Evolutionary conservation across 352 stramenopile genomes (phyloP).

Genomic region (Globisporangium camurandrum): DNA sequence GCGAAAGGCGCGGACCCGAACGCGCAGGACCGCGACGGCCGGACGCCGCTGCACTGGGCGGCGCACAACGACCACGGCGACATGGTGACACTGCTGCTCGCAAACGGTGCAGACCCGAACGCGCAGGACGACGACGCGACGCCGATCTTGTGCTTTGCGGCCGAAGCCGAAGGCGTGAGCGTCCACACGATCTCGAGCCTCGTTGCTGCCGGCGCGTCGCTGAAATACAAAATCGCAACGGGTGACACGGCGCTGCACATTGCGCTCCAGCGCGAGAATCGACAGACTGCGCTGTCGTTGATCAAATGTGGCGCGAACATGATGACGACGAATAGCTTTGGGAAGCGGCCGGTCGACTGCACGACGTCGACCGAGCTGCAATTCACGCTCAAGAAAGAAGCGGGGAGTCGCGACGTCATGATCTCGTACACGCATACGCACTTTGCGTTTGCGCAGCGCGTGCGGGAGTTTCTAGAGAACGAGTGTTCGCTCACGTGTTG

Average conservation of each 20-base stretch:
- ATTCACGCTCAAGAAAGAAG: conserved; percentile 70
- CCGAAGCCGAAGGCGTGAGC: conserved; percentile 49
- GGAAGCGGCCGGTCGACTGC: conserved; percentile 68
- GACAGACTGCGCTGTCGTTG: conserved; percentile 51
- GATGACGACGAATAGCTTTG: conserved; percentile 50
- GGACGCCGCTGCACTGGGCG: conserved; percentile 72
- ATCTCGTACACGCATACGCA: conserved; percentile 78
- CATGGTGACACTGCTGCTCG: conserved; percentile 44
- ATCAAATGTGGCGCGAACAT: conserved; percentile 70
- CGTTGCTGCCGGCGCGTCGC: conserved; percentile 28
- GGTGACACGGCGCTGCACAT: conserved; percentile 74
- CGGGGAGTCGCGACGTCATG: conserved; percentile 69
- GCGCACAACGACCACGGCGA: conserved; percentile 54
- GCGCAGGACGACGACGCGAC: conserved; percentile 34
- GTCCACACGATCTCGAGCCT: conserved; percentile 35
- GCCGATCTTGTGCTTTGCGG: conserved; percentile 57
- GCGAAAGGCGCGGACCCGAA: conserved; percentile 41
- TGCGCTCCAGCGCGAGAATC: conserved; percentile 59
- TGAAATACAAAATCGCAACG: conserved; percentile 24
- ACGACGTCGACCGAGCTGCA: conserved; percentile 74
- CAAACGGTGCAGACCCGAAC: conserved; percentile 32
- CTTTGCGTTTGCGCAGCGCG: conserved; percentile 42
- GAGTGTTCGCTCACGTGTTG: conserved; percentile 57
- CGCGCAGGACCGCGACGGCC: conserved; percentile 43
- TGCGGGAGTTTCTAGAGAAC: conserved; percentile 60